phyloP scores from a whole-genome alignment of 306 rosid species.

The Malus sieversii region DNA sequence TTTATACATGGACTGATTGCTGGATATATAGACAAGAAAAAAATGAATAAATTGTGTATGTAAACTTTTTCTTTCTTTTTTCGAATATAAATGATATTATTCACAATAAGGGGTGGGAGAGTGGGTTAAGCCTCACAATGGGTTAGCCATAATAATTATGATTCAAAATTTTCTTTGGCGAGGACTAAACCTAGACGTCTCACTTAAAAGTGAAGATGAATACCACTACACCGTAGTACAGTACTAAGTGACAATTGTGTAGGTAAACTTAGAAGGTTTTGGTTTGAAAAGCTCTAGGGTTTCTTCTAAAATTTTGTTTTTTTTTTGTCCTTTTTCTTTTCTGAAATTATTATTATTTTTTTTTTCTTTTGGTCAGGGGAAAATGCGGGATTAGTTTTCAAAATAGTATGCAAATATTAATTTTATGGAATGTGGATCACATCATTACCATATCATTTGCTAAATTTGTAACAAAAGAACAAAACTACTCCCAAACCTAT shows the following conservation, averaged over 20 bases:
- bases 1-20: neutral
- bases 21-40: neutral
- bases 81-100: too few species aligned
- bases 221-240: too few species aligned
- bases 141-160: too few species aligned
- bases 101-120: too few species aligned
- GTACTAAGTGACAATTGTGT: too few species aligned
- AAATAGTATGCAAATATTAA: neutral
- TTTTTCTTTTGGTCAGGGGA: neutral
- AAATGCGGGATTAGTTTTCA: constrained; percentile 9
- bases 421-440: neutral
- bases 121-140: too few species aligned
- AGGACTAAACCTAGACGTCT: too few species aligned
- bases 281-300: neutral
- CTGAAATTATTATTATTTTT: neutral
- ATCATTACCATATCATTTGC: too few species aligned
- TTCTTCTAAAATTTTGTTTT: neutral
- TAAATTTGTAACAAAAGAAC: constrained; percentile 38
- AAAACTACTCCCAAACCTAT: constrained; percentile 44
- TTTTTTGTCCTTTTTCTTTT: neutral
- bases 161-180: too few species aligned
- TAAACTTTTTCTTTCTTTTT: neutral
- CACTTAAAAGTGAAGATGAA: too few species aligned
- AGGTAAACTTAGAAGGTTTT: neutral
- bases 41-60: neutral